A percentile compares a stretch with the other conserved stretches of the same genome.
Evolutionary conservation across 306 rosid genomes (phyloP).

Genomic region (Canavalia ensiformis): DNA sequence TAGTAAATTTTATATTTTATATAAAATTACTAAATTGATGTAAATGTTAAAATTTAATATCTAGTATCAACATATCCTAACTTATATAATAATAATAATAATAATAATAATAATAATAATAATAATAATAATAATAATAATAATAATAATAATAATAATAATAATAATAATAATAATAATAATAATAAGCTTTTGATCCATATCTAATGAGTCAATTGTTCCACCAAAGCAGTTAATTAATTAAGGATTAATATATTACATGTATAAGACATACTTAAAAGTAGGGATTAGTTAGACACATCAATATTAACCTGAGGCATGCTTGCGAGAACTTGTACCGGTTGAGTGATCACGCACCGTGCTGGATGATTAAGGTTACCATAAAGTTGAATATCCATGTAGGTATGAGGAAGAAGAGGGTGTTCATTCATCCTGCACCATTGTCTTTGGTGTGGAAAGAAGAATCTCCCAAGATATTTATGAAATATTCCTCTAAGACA

Average conservation of each 20-base stretch:
- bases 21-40: too few relatives aligned
- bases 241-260: neutral
- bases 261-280: neutral
- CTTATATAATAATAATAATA: too few relatives aligned
- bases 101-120: too few relatives aligned
- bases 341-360: neutral
- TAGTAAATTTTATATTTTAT: too few relatives aligned
- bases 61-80: too few relatives aligned
- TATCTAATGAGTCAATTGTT: too few relatives aligned
- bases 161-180: too few relatives aligned
- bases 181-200: too few relatives aligned
- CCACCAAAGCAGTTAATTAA: too few relatives aligned
- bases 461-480: neutral
- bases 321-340: neutral
- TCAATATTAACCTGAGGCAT: neutral
- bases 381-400: neutral
- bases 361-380: neutral
- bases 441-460: neutral
- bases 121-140: too few relatives aligned
- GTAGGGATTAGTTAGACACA: neutral
- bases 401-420: neutral
- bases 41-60: too few relatives aligned
- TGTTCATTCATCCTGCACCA: neutral
- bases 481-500: neutral
- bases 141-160: too few relatives aligned